Evolutionary conservation across 2,329 filamentous ascomycete species (phyloP).

Genomic region (Phyllosticta paracitricarpa): DNA sequence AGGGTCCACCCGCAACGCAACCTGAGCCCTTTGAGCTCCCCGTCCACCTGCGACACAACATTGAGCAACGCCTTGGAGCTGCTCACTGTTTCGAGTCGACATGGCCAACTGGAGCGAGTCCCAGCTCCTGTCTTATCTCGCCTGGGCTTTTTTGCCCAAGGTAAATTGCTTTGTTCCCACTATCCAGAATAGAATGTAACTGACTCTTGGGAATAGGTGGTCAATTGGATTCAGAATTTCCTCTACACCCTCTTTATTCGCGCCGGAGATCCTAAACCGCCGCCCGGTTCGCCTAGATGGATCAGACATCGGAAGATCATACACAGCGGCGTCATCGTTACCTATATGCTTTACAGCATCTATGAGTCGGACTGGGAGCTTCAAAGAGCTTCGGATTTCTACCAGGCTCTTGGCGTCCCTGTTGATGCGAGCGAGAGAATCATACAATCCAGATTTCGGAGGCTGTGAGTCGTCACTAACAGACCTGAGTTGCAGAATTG

Average conservation of each 20-base stretch:
- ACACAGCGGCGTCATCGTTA: constrained; percentile 68
- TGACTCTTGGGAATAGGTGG: constrained; percentile 47
- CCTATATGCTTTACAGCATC: constrained; percentile 84
- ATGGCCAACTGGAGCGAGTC: not conserved
- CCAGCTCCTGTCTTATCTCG: constrained; percentile 42
- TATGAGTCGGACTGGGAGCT: constrained; percentile 84
- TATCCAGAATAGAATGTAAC: not conserved
- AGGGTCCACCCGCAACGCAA: too few species aligned
- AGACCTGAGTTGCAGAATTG: not conserved
- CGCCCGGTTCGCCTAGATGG: constrained; percentile 57
- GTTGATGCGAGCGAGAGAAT: constrained; percentile 60
- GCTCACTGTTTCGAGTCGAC: not conserved
- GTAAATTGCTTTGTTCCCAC: constrained; percentile 31
- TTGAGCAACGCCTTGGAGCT: too few species aligned
- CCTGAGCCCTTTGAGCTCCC: too few species aligned
- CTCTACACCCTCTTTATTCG: constrained; percentile 86
- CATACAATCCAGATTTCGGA: constrained; percentile 76
- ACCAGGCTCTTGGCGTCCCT: constrained; percentile 63
- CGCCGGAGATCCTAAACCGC: constrained; percentile 71
- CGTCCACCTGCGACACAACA: too few species aligned
- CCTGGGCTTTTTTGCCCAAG: constrained; percentile 53
- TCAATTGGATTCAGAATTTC: constrained; percentile 63
- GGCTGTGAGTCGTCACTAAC: constrained; percentile 37
- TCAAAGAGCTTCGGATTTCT: constrained; percentile 63
- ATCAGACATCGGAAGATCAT: constrained; percentile 69